phyloP scores from a whole-genome alignment of 2,329 filamentous ascomycete species.

The Curvularia lunata region DNA sequence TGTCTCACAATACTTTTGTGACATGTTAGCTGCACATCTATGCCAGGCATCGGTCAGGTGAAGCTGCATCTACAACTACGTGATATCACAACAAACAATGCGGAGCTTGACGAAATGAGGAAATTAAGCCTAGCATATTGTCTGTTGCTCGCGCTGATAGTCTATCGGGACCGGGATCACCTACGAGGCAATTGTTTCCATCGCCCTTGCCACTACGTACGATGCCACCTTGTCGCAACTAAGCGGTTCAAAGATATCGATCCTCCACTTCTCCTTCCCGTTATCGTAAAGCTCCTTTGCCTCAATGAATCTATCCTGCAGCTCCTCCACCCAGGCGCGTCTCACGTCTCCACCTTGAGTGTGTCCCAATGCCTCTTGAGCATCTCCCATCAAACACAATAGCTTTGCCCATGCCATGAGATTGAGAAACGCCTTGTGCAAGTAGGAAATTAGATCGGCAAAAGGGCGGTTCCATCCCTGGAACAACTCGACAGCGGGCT shows the following conservation, averaged over 20 bases:
- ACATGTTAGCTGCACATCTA: no score
- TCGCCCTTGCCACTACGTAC: constrained; percentile 4
- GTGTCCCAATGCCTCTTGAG: not conserved
- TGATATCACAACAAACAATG: no score
- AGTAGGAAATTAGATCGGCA: constrained; percentile 11
- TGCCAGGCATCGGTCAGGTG: no score
- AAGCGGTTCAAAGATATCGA: not conserved
- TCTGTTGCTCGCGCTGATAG: not conserved
- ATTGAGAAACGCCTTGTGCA: constrained; percentile 16
- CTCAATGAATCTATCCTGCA: constrained; percentile 15
- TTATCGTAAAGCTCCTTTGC: constrained; percentile 15
- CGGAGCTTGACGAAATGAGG: no score
- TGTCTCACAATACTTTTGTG: no score
- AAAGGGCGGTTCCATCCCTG: constrained; percentile 14
- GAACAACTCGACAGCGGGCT: constrained; percentile 14
- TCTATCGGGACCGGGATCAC: not conserved
- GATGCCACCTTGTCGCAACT: constrained; percentile 18
- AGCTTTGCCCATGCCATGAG: constrained; percentile 23
- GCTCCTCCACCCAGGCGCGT: constrained; percentile 9
- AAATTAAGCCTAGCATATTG: not conserved
- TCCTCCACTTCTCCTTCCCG: constrained; percentile 16
- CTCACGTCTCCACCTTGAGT: not conserved
- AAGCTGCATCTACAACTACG: no score
- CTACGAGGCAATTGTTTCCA: not conserved
- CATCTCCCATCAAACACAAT: constrained; percentile 20